These are phyloP conservation scores for Tagetes erecta DNA, from an alignment of 129 eudicot genomes.

Conservation along the genomic window DNA sequence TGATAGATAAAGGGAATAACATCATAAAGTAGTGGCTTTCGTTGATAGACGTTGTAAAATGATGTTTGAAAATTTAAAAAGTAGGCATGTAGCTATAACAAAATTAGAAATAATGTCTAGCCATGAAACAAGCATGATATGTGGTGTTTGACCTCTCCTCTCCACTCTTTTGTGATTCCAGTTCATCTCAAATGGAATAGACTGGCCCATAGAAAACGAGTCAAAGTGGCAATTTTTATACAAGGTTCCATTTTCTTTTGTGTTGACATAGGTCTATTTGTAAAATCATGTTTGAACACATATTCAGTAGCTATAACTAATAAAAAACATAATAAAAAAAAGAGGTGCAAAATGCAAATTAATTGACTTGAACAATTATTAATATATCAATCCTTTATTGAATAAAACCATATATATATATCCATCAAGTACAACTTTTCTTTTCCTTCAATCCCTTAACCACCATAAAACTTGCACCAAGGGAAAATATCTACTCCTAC, in stretches of 20 bases:
- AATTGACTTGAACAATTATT: neutral
- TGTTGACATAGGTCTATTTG: neutral
- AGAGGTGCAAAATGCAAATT: conserved; percentile 14
- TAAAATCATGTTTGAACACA: neutral
- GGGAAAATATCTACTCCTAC: conserved; percentile 5
- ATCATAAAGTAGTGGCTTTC: neutral
- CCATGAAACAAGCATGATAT: conserved; percentile 2
- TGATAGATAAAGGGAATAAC: neutral
- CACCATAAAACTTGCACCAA: conserved; percentile 12
- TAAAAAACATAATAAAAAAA: neutral
- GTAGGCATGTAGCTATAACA: neutral
- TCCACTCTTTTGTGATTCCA: neutral
- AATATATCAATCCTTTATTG: neutral
- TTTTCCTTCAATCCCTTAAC: conserved; percentile 5
- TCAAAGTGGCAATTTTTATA: neutral
- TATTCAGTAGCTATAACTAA: neutral
- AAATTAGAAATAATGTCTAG: neutral
- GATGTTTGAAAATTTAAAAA: neutral
- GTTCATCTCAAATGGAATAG: neutral
- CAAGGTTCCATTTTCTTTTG: neutral
- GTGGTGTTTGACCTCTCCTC: neutral
- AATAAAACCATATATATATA: neutral
- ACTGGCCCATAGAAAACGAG: neutral
- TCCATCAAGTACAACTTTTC: neutral
- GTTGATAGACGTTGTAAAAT: neutral